Conservation (phyloP, 352 stramenopile genomes). For the Aphanomyces astaci region DNA sequence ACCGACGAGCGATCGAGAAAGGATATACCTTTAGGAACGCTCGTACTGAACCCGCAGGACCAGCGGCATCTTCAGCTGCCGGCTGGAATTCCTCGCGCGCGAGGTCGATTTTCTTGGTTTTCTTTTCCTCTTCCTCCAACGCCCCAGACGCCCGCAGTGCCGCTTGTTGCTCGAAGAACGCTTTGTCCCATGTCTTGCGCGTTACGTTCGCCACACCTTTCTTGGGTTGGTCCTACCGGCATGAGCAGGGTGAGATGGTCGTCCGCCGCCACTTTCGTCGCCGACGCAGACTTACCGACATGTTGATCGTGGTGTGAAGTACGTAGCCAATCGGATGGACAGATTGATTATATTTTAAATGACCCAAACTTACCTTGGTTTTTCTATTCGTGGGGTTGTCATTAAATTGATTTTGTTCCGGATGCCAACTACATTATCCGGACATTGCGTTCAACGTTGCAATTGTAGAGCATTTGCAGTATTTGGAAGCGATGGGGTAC, state of each 20-base stretch:
- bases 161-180: conserved; percentile 68
- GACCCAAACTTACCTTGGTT: no score
- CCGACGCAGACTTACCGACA: background rate
- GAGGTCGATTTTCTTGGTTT: conserved; percentile 63
- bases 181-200: conserved; percentile 76
- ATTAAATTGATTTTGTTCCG: no score
- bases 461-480: no score
- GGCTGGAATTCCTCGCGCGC: conserved; percentile 70
- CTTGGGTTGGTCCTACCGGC: conserved; percentile 21
- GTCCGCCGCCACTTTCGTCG: background rate
- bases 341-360: no score
- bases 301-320: no score
- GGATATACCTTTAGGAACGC: conserved; percentile 68
- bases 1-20: no score
- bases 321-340: no score
- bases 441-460: no score
- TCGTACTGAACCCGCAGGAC: conserved; percentile 50
- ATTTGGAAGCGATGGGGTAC: conserved; percentile 11
- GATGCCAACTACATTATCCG: no score
- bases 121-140: conserved; percentile 42
- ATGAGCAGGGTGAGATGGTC: background rate
- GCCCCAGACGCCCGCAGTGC: conserved; percentile 62
- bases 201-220: conserved; percentile 75
- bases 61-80: conserved; percentile 52
- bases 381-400: no score